A percentile compares a stretch with the other conserved stretches of the same genome.
phyloP scores from a whole-genome alignment of 352 stramenopile species.

The Phytophthora fragariaefolia region DNA sequence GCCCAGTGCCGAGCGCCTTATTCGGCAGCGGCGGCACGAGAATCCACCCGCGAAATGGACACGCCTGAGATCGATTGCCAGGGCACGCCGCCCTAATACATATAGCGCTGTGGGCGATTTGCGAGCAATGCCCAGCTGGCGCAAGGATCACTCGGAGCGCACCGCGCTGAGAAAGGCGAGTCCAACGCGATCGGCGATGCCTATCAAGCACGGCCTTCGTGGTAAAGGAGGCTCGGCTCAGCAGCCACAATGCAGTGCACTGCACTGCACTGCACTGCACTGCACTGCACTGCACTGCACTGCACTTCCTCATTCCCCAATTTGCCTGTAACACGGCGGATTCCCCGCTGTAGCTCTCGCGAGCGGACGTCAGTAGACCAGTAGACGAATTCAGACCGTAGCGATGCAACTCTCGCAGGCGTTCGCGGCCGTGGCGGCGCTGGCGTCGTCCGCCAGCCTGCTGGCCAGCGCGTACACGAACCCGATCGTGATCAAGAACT shows the following conservation, averaged over 20 bases:
- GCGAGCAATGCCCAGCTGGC: slow-evolving; percentile 23
- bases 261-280: not conserved
- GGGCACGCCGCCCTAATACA: slow-evolving; percentile 7
- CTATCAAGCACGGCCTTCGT: not conserved
- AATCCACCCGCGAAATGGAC: slow-evolving; percentile 33
- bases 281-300: not conserved
- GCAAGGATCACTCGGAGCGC: slow-evolving; percentile 32
- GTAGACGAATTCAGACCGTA: not conserved
- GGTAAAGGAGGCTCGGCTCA: slow-evolving; percentile 23
- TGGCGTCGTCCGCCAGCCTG: slow-evolving; percentile 15
- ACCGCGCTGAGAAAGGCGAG: slow-evolving; percentile 31
- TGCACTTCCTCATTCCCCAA: slow-evolving; percentile 31
- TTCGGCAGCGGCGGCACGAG: slow-evolving; percentile 15
- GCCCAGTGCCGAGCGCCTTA: not conserved
- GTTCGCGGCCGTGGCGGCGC: slow-evolving; percentile 20
- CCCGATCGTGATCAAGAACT: slow-evolving; percentile 57
- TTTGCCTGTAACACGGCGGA: slow-evolving; percentile 28
- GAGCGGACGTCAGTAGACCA: slow-evolving; percentile 2
- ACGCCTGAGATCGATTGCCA: slow-evolving; percentile 32
- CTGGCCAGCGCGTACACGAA: slow-evolving; percentile 40
- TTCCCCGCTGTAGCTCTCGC: slow-evolving; percentile 11
- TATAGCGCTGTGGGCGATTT: slow-evolving; percentile 27
- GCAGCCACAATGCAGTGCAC: not conserved
- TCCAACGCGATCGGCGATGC: slow-evolving; percentile 34
- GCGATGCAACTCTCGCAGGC: slow-evolving; percentile 33